Base-by-base conservation (phyloP, 2,329 filamentous ascomycete species). In the Fusarium sp. region DNA sequence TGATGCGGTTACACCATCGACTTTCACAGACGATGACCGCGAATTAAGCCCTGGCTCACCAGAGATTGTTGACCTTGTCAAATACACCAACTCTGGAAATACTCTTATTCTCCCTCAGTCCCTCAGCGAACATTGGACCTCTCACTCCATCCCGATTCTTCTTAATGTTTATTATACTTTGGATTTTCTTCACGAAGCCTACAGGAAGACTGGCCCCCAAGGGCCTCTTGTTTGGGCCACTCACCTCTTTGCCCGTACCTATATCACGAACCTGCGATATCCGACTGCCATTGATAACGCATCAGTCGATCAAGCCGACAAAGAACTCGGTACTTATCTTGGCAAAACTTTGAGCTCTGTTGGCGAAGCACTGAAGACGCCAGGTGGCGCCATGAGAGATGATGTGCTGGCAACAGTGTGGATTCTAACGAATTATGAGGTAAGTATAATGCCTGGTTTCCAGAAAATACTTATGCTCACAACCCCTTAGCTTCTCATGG, bases 341-440 rank as follows among this genome's bases (percentile, higher is more conserved):
- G 78, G 78, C 7, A 78, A 77, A 63, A 78, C 79, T 1, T 61
- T 81, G 43, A 74, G 69, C n/a, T 72, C 78, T 4, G 75, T 85
- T 19, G 74, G 78, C 39, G 71, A 76, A 8, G 82, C 82, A 8
- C 67, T 81, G 17, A 73, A 66, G 8, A 69, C 75, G 11, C 69
- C 73, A 6, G 62, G 67, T 8, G 75, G 77, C 7, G 65, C 75
- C 6, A 32, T 73, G 40, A 61, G 80, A 56, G 73, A 79, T 22
- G 77, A 81, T 54, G 73, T 80, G 20, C 75, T 81, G 17, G 77
- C 77, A 17, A 78, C 80, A 4, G 77, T 81, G 4, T 81, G 80
- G 80, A 74, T 81, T 33, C 68, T 81, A 20, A 65, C 78, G 40
- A 80, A 79, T 59, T 81, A 81, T 46, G 80, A 81, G 74, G 79